A percentile compares a stretch with the other conserved stretches of the same genome.
phyloP scores from a whole-genome alignment of 441 rosid genomes.

The Populus trichocarpa region DNA sequence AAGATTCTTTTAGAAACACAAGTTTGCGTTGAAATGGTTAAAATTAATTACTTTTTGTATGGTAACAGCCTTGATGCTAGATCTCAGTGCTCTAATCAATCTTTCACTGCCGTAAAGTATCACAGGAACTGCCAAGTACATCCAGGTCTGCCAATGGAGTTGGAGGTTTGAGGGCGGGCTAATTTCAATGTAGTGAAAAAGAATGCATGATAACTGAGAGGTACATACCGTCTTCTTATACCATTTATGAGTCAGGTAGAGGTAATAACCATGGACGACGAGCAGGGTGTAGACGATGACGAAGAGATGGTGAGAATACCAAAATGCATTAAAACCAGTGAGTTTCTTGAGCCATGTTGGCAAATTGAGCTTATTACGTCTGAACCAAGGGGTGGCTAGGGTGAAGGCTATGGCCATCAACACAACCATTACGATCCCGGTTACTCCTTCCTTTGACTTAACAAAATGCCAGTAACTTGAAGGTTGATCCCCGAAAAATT shows the following conservation, averaged over 20 bases:
- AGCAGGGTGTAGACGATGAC: conserved; percentile 74
- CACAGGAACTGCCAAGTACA: conserved; percentile 82
- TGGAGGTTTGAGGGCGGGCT: background rate
- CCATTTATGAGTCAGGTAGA: conserved; percentile 71
- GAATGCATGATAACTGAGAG: background rate
- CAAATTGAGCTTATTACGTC: conserved; percentile 65
- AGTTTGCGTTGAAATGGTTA: background rate
- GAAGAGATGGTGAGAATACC: conserved; percentile 94
- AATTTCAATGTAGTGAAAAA: background rate
- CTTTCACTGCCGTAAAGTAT: conserved; percentile 68
- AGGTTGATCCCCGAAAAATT: conserved; percentile 66
- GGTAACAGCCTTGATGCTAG: conserved; percentile 83
- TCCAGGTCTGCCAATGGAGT: conserved; percentile 68
- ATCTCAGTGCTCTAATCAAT: conserved; percentile 69
- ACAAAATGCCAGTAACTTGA: conserved; percentile 75
- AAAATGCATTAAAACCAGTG: conserved; percentile 90
- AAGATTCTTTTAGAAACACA: background rate
- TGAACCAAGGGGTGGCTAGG: conserved; percentile 83
- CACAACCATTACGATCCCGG: conserved; percentile 77
- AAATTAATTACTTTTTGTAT: conserved; percentile 54
- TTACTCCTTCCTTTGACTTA: conserved; percentile 71
- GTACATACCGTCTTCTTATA: conserved; percentile 72
- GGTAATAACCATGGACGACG: conserved; percentile 65
- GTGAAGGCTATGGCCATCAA: conserved; percentile 89
- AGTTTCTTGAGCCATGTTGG: conserved; percentile 68